Base-by-base conservation (phyloP, 1,284 basidiomycete species). In the Cystobasidium pallidum region DNA sequence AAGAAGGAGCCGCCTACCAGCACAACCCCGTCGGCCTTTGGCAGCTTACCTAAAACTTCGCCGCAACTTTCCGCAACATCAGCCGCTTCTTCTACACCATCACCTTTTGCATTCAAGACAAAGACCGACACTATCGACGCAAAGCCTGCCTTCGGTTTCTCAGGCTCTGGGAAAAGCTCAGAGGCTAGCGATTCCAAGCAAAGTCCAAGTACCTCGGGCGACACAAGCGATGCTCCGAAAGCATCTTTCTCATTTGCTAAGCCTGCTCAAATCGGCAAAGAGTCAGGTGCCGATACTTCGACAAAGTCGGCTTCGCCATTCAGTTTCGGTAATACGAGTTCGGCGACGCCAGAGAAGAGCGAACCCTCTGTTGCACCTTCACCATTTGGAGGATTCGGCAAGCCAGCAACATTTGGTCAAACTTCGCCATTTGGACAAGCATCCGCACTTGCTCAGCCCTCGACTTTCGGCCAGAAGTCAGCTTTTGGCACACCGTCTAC, bases 361-460 rank as follows among this genome's bases (percentile, higher is more conserved):
- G 34, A 6, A 6, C 21, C 58, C 21, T 11, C 58, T 1, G 26
- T n/a, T 3, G 8, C 58, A 39, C 32, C 30, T 15, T 57, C 54
- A 21, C 30, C 54, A 2, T 57, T 57, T n/a, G 54, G 54, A 4
- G 54, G 54, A 34, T 57, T 57, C 30, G 54, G 54, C 32, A 57
- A 36, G 15, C 15, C 32, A 28, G 28, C 30, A 21, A 15, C 54
- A 15, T 57, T 57, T 11, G 54, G 54, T 1, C 11, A 57, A 36
- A 15, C 65, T 49, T 26, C 59, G 8, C 49, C 57, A 39, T 45
- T 62, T 15, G 49, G 45, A 13, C 62, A 66, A 17, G 24, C 59
- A 49, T 51, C 73, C 15, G 51, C 57, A 11, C 66, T 66, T 52
- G 64, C 59, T 36, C 21, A 65, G 32, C 34, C 67, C 26, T n/a